Evolutionary conservation across 2,329 filamentous ascomycete species (phyloP).

Genomic region (Ophiocordyceps sinensis): DNA sequence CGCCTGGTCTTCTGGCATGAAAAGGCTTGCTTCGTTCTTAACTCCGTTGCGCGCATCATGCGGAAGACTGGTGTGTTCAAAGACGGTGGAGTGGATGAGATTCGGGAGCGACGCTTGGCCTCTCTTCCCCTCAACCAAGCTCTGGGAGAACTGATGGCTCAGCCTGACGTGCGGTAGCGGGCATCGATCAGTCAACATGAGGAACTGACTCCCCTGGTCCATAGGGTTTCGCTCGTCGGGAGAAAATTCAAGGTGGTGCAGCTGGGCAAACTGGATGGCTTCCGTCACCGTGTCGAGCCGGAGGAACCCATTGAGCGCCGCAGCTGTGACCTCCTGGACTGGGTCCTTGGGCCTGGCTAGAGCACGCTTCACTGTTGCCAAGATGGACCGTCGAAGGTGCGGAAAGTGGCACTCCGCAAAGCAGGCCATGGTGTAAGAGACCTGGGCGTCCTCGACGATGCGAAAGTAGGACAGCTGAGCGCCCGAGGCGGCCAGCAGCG

Average conservation of each 20-base stretch:
- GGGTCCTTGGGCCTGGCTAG: constrained; percentile 42
- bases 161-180: constrained; percentile 33
- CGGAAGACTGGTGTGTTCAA: constrained; percentile 12
- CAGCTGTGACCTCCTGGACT: constrained; percentile 44
- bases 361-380: constrained; percentile 38
- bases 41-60: constrained; percentile 5
- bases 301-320: constrained; percentile 40
- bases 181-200: constrained; percentile 29
- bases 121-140: constrained; percentile 46
- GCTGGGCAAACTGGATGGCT: constrained; percentile 48
- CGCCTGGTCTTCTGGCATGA: constrained; percentile 10
- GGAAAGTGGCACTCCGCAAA: constrained; percentile 55
- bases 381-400: constrained; percentile 40
- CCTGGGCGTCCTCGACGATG: constrained; percentile 38
- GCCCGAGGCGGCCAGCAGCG: constrained; percentile 33
- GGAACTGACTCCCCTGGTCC: constrained; percentile 21
- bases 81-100: constrained; percentile 41
- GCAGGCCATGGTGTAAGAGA: constrained; percentile 57
- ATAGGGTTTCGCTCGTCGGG: constrained; percentile 17
- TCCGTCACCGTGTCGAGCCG: constrained; percentile 54
- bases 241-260: constrained; percentile 40
- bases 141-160: constrained; percentile 39
- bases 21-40: constrained; percentile 13
- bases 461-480: constrained; percentile 42
- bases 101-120: constrained; percentile 34